phyloP scores from a whole-genome alignment of 2,329 filamentous ascomycete species.

The Pseudogymnoascus verrucosus region DNA sequence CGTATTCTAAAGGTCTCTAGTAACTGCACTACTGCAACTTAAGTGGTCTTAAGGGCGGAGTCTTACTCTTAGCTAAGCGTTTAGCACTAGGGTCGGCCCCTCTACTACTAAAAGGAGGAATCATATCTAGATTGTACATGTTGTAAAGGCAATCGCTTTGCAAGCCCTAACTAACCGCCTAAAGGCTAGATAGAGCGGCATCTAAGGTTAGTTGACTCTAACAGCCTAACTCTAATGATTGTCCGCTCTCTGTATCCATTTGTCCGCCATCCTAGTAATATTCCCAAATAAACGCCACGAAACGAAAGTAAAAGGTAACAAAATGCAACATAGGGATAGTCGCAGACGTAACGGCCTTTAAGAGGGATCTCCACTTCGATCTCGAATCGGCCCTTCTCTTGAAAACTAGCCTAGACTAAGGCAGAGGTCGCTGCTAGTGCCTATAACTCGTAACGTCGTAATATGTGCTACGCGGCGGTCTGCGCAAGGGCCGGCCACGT shows the following conservation, averaged over 20 bases:
- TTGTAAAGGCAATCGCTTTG: background rate
- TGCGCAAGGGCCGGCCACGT: conserved; percentile 7
- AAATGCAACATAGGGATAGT: no score
- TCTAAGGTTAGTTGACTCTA: background rate
- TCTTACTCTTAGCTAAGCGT: no score
- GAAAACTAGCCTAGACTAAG: background rate
- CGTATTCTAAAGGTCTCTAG: no score
- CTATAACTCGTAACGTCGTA: background rate
- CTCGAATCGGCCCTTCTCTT: conserved; percentile 1
- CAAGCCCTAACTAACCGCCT: background rate
- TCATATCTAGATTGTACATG: background rate
- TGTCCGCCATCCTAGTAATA: background rate
- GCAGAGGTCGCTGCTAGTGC: background rate
- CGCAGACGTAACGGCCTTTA: no score
- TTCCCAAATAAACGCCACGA: background rate
- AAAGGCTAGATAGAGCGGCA: background rate
- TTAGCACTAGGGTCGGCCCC: background rate
- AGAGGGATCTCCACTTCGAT: no score
- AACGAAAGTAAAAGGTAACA: background rate
- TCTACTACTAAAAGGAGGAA: background rate
- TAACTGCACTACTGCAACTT: no score
- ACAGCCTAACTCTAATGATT: background rate
- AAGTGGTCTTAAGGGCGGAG: no score
- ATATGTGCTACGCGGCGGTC: background rate
- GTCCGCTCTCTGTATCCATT: background rate